Evolutionary conservation across 2,329 filamentous ascomycete species (phyloP).

Genomic region (Fusarium protoensiforme): DNA sequence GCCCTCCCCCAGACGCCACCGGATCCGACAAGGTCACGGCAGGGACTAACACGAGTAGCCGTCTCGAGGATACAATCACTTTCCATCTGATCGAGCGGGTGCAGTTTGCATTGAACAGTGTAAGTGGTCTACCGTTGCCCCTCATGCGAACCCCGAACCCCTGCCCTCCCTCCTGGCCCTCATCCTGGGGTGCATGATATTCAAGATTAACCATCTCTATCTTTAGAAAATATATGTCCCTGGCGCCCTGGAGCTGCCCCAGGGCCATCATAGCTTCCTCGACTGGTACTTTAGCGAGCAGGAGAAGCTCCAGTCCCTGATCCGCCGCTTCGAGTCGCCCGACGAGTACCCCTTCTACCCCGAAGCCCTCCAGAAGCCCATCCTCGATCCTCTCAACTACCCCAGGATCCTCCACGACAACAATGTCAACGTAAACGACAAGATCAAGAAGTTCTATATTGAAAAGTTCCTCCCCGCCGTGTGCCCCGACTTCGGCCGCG

Average conservation of each 20-base stretch:
- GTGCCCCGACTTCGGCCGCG: conserved; percentile 80
- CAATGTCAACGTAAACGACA: conserved; percentile 87
- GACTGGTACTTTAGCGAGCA: conserved; percentile 95
- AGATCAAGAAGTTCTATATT: conserved; percentile 88
- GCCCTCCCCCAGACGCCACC: conserved; percentile 38
- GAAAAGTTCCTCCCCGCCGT: conserved; percentile 84
- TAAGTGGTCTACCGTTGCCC: conserved; percentile 28
- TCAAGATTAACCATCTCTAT: conserved; percentile 18
- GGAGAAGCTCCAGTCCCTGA: conserved; percentile 89
- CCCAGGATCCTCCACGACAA: conserved; percentile 89
- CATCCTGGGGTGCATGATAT: conserved; percentile 13
- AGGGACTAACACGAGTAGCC: conserved; percentile 64
- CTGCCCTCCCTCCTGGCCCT: conserved; percentile 4
- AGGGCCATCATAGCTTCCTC: conserved; percentile 80
- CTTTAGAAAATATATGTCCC: conserved; percentile 80
- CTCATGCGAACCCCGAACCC: conserved; percentile 32
- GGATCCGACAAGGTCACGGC: neutral
- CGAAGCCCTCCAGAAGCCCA: conserved; percentile 78
- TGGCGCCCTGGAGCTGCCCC: conserved; percentile 82
- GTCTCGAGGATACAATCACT: conserved; percentile 96
- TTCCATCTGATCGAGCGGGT: conserved; percentile 97
- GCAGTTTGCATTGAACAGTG: conserved; percentile 90
- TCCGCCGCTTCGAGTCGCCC: conserved; percentile 93
- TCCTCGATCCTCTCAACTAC: conserved; percentile 90
- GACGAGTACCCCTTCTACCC: conserved; percentile 99